Base-by-base conservation (phyloP, 2,329 filamentous ascomycete species). In the Rutstroemia sydowiana region DNA sequence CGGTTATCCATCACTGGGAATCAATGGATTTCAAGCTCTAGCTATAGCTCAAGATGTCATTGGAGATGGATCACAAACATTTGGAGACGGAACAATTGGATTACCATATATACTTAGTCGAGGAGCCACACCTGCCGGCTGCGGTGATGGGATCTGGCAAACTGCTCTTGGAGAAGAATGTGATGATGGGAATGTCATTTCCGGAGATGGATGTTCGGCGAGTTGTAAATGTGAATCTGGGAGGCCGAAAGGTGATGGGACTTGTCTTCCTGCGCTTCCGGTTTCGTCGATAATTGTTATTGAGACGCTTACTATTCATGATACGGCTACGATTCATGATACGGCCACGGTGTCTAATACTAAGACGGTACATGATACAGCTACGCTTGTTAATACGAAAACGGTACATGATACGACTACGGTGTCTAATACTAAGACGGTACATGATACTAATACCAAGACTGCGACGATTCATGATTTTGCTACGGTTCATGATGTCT, bases 71-170 rank as follows among this genome's bases (percentile, higher is more conserved):
- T 56, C 68, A 13, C 63, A 61, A 45, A 59, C 59, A 2, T 72
- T 71, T 53, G 63, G 63, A 14, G 69, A 71, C 37, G 63, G 63
- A 9, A 66, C 64, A 13, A 60, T 56, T 7, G 71, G 71, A 21
- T 62, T 73, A 14, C 70, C 71, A 30, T 73, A 72, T 53, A 71
- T 73, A 51, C 64, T 73, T 43, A 68, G 70, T 20, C 69, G 70
- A 40, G 70, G 70, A 7, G 70, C 66, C 8, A 70, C 67, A 2
- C 70, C 70, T 3, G 57, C 66, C 10, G 70, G 69, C 18, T 73
- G 71, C 43, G 71, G 71, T 30, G 63, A 73, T 49, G 69, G 70
- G 23, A 59, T 60, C 1, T 65, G 67, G 31, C 64, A 72, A 23
- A 23, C 59, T 1, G 46, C 51, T 30, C 57, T 66, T 40, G 66